Base-by-base conservation (phyloP, 2,329 filamentous ascomycete species). In the Fusarium fracticaudum region DNA sequence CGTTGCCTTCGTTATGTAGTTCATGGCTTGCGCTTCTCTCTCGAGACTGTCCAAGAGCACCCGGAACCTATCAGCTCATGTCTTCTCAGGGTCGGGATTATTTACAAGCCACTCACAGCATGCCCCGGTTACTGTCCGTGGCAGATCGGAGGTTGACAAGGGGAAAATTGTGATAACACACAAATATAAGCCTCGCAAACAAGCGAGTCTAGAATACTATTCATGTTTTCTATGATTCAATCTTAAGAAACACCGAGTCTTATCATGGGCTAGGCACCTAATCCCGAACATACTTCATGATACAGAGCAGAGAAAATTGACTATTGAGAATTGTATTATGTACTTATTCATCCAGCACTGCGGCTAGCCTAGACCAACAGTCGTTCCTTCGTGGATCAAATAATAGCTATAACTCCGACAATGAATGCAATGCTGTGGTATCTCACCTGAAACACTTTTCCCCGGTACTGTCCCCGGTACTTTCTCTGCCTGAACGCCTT, bases 391-490 rank as follows among this genome's bases (percentile, higher is more conserved):
- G 38, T 45, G 60, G 61, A 71, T 67, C 62, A 65, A 69, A 68
- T 18, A 67, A 65, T 54, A 54, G 40, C 58, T 55, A 45, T 38
- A 51, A 77, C 72, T 73, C 75, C 75, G 22, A 64, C 55, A 67
- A 76, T 37, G 50, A 69, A 76, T 53, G n/a, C 33, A 53, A 53
- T 73, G 70, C 67, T 70, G 63, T 77, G 76, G 75, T 77, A 78
- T 78, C 76, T 73, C 65, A n/a, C 47, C 72, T 48, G 29, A 64
- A 78, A 71, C 64, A 76, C 66, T 64, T 45, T 67, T 67, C 65
- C 55, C 55, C 15, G 59, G 38, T 61, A 53, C 59, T 35, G 38
- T 41, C 43, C 60, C 66, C 60, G 41, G 61, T 43, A 55, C 37
- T 29, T n/a, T 66, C 64, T 62, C 64, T 67, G 45, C 44, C 54